phyloP scores from a whole-genome alignment of 2,329 filamentous ascomycete genomes.

The Emmonsia crescens region DNA sequence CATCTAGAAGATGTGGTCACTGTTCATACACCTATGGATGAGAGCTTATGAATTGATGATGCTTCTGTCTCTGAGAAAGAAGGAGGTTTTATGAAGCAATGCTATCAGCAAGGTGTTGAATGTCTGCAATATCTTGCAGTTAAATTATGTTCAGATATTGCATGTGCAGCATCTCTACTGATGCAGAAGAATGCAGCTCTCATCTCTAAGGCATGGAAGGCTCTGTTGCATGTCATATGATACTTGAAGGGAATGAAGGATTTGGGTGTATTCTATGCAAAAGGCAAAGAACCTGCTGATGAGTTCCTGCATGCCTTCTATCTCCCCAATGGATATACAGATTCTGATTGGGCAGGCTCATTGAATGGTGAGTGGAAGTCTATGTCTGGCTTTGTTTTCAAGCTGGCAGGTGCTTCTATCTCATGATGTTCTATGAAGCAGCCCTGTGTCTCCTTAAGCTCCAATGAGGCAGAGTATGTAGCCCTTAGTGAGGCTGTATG shows the following conservation, averaged over 20 bases:
- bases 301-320: no score
- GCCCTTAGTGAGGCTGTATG: conserved; percentile 3
- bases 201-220: background rate
- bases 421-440: conserved; percentile 10
- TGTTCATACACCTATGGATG: background rate
- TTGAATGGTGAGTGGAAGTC: background rate
- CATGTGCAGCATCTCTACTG: background rate
- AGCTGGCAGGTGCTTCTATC: conserved; percentile 5
- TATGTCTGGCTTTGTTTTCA: conserved; percentile 8
- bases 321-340: background rate
- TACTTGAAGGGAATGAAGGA: background rate
- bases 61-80: background rate
- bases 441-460: conserved; percentile 8
- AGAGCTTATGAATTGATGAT: background rate
- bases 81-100: background rate
- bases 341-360: background rate
- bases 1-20: background rate
- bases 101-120: background rate
- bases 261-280: background rate
- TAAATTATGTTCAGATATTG: background rate
- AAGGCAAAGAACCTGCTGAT: background rate
- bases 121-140: background rate
- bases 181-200: background rate
- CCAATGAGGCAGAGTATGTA: conserved; percentile 13
- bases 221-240: background rate